Evolutionary conservation across 371 early-diverging fungal genomes (phyloP).

Genomic region (Zychaea mexicana): DNA sequence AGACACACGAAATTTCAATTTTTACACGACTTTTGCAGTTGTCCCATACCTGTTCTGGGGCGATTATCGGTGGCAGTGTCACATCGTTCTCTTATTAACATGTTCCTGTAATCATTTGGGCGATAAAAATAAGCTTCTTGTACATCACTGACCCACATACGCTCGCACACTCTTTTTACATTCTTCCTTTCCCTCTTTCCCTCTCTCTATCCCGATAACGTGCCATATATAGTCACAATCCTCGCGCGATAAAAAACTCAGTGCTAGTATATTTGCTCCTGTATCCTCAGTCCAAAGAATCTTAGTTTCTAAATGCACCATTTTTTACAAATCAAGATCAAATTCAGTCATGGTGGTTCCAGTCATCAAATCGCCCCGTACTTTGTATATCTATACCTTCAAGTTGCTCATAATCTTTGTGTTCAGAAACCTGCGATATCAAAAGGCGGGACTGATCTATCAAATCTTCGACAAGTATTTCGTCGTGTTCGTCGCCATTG

Average conservation of each 20-base stretch:
- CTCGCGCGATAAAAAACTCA: constrained; percentile 87
- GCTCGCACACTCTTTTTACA: background rate
- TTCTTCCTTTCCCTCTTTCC: background rate
- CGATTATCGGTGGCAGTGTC: background rate
- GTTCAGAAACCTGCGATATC: constrained; percentile 60
- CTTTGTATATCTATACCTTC: constrained; percentile 68
- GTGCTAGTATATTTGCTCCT: constrained; percentile 78
- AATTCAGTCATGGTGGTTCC: no score
- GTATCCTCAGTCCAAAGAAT: constrained; percentile 92
- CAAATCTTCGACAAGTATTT: constrained; percentile 64
- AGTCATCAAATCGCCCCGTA: no score
- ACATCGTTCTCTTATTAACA: background rate
- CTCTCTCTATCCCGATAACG: constrained; percentile 8
- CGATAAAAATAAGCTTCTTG: no score
- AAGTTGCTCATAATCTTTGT: constrained; percentile 75
- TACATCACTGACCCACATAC: no score
- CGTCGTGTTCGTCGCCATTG: constrained; percentile 58
- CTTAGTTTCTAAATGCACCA: constrained; percentile 67
- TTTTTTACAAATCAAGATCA: no score
- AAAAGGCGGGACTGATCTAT: constrained; percentile 66
- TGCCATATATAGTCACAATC: constrained; percentile 87
- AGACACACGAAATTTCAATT: background rate
- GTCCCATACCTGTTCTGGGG: background rate
- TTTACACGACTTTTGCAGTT: no score
- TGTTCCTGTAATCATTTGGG: background rate